Base-by-base conservation (phyloP, 2,329 filamentous ascomycete species). In the Xylariaceae sp. region DNA sequence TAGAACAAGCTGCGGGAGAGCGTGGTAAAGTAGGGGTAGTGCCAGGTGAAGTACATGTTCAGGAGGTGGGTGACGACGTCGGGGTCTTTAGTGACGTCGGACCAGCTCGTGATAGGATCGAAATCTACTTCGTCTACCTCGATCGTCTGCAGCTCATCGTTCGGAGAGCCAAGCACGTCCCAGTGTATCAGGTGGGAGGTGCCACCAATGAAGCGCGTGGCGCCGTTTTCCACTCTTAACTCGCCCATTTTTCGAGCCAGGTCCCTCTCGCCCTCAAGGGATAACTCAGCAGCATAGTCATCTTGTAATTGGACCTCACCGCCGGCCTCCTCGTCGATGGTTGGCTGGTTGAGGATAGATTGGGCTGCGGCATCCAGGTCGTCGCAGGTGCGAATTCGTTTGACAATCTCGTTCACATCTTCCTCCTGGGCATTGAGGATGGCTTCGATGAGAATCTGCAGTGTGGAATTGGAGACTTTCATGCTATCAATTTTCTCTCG, bases 41-140 rank as follows among this genome's bases (percentile, higher is more conserved):
- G 94, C 89, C 93, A 97, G 67, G 87, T 91, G 76, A 97, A 97
- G 75, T 99, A 99, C 90, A 97, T 92, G 69, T 92, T 93, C 71
- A 99, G 85, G 15, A 99, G 83, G 73, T 97, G 93, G 13, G 87
- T 83, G 66, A 97, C 86, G 51, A 96, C 80, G 56, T 88, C 83
- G 23, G 86, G 81, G 71, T 97, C 91, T 54, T 85, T 80, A 1
- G 91, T 96, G 51, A 96, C 91, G 13, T 81, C 84, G 0, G 93
- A 96, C 94, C 94, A 99, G 56, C 88, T 92, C 17, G 85, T 86
- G 56, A 94, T 80, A 3, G 91, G 87, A 62, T 93, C 83, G 55
- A 88, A 84, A 62, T 82, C 77, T 15, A 79, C 75, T 13, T 74
- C 71, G 58, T 80, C 78, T 41, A 77, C 74, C 44, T 82, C 80